A percentile compares a stretch with the other conserved stretches of the same genome.
Conservation (phyloP, 2,329 filamentous ascomycete genomes). For the Ascochyta clinopodiicola region DNA sequence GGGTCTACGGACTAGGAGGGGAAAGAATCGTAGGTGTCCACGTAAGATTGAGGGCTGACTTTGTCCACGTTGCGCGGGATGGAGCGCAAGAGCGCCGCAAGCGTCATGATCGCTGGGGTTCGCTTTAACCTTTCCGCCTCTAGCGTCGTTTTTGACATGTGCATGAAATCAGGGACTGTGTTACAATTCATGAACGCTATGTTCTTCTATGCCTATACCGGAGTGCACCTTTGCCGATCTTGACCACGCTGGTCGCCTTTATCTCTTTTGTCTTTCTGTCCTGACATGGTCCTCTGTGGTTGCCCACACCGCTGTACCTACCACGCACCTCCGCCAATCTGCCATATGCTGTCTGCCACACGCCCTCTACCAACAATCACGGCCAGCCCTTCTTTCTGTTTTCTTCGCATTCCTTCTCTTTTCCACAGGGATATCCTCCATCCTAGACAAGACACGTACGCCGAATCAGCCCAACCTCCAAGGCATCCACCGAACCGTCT, state of each 20-base stretch:
- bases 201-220: slow-evolving; percentile 5
- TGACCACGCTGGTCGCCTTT: not conserved
- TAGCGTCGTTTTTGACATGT: not conserved
- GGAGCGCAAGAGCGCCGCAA: slow-evolving; percentile 18
- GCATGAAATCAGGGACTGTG: not conserved
- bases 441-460: slow-evolving; percentile 17
- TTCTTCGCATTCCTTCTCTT: slow-evolving; percentile 8
- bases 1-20: not conserved
- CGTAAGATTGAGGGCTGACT: slow-evolving; percentile 1
- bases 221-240: not conserved
- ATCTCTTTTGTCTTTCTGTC: not conserved
- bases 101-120: slow-evolving; percentile 17
- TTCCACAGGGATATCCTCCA: slow-evolving; percentile 15
- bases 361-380: not conserved
- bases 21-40: not conserved
- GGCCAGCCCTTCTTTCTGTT: slow-evolving; percentile 15
- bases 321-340: slow-evolving; percentile 7
- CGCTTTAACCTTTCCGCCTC: slow-evolving; percentile 9
- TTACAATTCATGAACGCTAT: slow-evolving; percentile 1
- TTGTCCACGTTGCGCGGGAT: slow-evolving; percentile 21
- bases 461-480: slow-evolving; percentile 25
- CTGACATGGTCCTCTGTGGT: slow-evolving; percentile 4
- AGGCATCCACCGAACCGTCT: slow-evolving; percentile 24
- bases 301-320: slow-evolving; percentile 24
- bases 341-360: too few species aligned